These are phyloP conservation scores for Populus hybrid DNA, from an alignment of 441 rosid genomes.

Conservation along the genomic window DNA sequence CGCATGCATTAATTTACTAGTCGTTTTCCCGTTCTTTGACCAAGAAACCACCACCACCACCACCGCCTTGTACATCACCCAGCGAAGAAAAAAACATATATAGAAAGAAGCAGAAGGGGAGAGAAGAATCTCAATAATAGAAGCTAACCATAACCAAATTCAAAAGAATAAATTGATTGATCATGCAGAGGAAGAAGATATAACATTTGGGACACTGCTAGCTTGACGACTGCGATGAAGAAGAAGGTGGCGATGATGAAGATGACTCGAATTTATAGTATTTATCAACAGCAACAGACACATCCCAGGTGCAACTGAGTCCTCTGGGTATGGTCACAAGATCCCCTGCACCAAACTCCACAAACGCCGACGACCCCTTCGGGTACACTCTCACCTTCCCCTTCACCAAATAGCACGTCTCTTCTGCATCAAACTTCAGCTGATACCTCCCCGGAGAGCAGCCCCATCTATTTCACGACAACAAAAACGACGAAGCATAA, in stretches of 20 bases:
- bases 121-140: background rate
- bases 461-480: constrained; percentile 57
- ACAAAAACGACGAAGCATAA: background rate
- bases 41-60: too few species aligned
- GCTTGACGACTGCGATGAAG: constrained; percentile 8
- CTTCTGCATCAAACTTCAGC: constrained; percentile 85
- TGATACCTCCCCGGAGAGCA: constrained; percentile 87
- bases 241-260: constrained; percentile 23
- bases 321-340: constrained; percentile 80
- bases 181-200: background rate
- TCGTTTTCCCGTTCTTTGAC: constrained; percentile 30
- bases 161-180: constrained; percentile 21
- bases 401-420: constrained; percentile 75
- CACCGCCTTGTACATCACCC: background rate
- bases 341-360: constrained; percentile 95
- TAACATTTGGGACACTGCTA: background rate
- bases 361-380: constrained; percentile 52
- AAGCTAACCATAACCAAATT: background rate
- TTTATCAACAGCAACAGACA: constrained; percentile 79
- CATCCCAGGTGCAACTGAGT: constrained; percentile 92
- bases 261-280: constrained; percentile 71
- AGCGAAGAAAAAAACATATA: background rate
- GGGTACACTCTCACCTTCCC: constrained; percentile 79
- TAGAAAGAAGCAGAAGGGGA: background rate
- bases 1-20: constrained; percentile 34